phyloP scores from a whole-genome alignment of 1,284 basidiomycete species.

The Microstroma glucosiphilum region DNA sequence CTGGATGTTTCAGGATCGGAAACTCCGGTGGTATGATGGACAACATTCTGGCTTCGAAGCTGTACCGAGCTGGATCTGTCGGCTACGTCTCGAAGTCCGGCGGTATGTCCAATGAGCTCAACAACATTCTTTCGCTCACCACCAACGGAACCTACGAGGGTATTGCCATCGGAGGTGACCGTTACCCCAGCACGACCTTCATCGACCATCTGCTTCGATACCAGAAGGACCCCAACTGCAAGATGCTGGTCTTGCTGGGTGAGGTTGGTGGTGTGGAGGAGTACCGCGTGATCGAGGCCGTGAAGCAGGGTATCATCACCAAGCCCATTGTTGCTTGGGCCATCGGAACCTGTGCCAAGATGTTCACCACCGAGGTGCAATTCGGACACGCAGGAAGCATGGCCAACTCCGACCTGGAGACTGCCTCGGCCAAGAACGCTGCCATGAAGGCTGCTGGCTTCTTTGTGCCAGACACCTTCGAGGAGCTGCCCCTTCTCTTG shows the following conservation, averaged over 20 bases:
- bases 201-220: conserved; percentile 98
- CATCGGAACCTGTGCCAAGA: conserved; percentile 98
- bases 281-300: conserved; percentile 97
- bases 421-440: conserved; percentile 92
- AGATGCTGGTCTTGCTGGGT: conserved; percentile 95
- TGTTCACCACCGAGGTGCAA: conserved; percentile 99
- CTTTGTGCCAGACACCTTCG: conserved; percentile 95
- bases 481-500: conserved; percentile 81
- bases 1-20: conserved; percentile 98
- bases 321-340: conserved; percentile 99
- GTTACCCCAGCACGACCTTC: conserved; percentile 96
- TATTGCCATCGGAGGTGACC: conserved; percentile 98
- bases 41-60: conserved; percentile 97
- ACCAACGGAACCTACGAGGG: conserved; percentile 99
- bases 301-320: conserved; percentile 86
- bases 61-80: conserved; percentile 93
- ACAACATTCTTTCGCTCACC: conserved; percentile 96
- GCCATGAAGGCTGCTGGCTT: conserved; percentile 94
- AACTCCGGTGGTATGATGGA: conserved; percentile 99
- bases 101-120: conserved; percentile 99
- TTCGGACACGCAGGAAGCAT: conserved; percentile 97
- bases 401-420: conserved; percentile 96
- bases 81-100: conserved; percentile 99
- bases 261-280: conserved; percentile 99
- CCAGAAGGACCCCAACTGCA: conserved; percentile 93